Evolutionary conservation across 352 stramenopile genomes (phyloP), one percentile per base, ranked within the genome.

Genomic region (Phytopythium montanum): DNA sequence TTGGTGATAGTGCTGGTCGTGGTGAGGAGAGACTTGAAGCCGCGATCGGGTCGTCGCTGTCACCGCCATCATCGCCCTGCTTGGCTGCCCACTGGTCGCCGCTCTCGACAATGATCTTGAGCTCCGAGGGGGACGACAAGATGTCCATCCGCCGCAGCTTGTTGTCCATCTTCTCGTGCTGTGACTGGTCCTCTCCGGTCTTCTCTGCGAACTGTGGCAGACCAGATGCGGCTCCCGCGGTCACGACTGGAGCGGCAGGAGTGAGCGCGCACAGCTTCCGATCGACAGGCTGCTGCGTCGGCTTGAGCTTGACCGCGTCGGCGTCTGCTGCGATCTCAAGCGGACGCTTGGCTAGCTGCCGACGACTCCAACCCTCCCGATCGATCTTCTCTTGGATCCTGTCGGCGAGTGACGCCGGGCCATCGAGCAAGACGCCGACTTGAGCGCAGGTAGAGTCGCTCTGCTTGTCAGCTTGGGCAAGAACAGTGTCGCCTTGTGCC

Each of bases 71-170:
- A 7, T 21, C 16, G 8, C 19, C 13, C 2, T 28, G 18, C 48
- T 38, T 54, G 26, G 6, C 9, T 2, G 19, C 26, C 48, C 48
- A 54, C 5, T 23, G 21, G 18, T 49, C 34, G 18, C 19, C 12
- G 21, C 16, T 28, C 19, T 57, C 52, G 12, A 57, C 34, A 21
- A 57, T 19, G 14, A 57, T 57, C 34, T 57, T 57, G 13, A 57
- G 52, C 25, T 57, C n/a, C 6, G 33, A 21, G 34, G 52, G 52
- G 0, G 52, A 57, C 26, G 21, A 26, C 21, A 48, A 16, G 4
- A 18, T 19, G 26, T 38, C 26, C 48, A 34, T 38, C 14, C 28
- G 16, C 2, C 26, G 16, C 48, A 19, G 48, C 48, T 39, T 54
- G 26, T 14, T 25, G 2, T 14, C 26, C 0, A 54, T 19, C 34